Percentiles rank a stretch among this genome's conserved stretches.
phyloP scores from a whole-genome alignment of 148 eudicot species.

The Spergularia marina region DNA sequence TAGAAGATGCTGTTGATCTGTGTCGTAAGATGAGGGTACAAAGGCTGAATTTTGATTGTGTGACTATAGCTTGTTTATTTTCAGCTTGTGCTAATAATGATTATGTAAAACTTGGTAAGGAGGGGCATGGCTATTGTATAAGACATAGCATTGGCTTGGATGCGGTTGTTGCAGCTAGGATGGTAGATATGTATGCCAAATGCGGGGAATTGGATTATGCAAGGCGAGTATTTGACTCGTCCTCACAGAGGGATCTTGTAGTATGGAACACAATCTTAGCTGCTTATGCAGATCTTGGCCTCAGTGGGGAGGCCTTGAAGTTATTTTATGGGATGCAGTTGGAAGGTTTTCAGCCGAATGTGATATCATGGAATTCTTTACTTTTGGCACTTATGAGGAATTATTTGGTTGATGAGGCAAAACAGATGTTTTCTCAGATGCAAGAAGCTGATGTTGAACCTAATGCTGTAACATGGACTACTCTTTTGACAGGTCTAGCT shows the following conservation, averaged over 20 bases:
- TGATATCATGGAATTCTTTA: conserved; percentile 50
- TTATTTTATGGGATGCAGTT: conserved; percentile 51
- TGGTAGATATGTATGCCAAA: conserved; percentile 52
- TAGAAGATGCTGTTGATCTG: conserved; percentile 29
- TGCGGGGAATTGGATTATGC: conserved; percentile 36
- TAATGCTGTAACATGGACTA: conserved; percentile 47
- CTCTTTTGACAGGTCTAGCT: conserved; percentile 39
- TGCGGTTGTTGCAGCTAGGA: conserved; percentile 39
- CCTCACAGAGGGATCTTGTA: conserved; percentile 39
- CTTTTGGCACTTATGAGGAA: conserved; percentile 38
- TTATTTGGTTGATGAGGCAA: conserved; percentile 44
- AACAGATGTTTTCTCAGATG: conserved; percentile 43
- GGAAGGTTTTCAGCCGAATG: conserved; percentile 37
- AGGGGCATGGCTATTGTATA: conserved; percentile 45
- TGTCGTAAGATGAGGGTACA: conserved; percentile 45
- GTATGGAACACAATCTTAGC: conserved; percentile 57
- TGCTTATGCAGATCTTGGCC: conserved; percentile 46
- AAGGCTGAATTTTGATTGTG: conserved; percentile 46
- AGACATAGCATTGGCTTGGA: conserved; percentile 39
- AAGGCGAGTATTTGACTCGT: conserved; percentile 38
- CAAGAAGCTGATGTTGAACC: conserved; percentile 33
- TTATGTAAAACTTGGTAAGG: conserved; percentile 42
- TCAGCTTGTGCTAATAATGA: conserved; percentile 35
- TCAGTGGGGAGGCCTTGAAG: conserved; percentile 44
- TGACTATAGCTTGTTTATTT: conserved; percentile 43